A percentile compares a stretch with the other conserved stretches of the same genome.
phyloP scores from a whole-genome alignment of 345 rosid genomes.

The Lumnitzera racemosa region DNA sequence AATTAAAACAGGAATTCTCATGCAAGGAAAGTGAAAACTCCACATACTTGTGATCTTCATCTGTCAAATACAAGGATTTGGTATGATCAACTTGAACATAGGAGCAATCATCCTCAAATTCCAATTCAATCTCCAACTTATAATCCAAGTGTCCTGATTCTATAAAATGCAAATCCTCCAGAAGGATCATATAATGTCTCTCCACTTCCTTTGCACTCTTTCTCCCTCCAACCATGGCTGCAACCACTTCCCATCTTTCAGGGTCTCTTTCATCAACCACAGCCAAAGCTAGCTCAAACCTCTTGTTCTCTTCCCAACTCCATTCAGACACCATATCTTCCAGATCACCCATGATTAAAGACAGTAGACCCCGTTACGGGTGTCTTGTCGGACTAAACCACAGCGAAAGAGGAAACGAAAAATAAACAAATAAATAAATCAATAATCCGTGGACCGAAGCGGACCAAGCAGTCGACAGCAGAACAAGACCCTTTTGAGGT shows the following conservation, averaged over 20 bases:
- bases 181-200: conserved; percentile 48
- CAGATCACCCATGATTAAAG: conserved; percentile 29
- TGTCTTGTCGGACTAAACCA: no score
- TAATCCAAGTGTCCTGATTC: conserved; percentile 57
- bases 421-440: no score
- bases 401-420: no score
- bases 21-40: not conserved
- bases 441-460: no score
- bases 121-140: conserved; percentile 32
- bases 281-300: conserved; percentile 61
- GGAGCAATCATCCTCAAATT: conserved; percentile 25
- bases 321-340: conserved; percentile 33
- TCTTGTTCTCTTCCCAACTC: conserved; percentile 82
- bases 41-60: conserved; percentile 48
- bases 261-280: conserved; percentile 56
- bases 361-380: not conserved
- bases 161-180: conserved; percentile 56
- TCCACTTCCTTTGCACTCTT: conserved; percentile 55
- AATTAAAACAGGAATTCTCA: not conserved
- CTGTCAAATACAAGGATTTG: conserved; percentile 37
- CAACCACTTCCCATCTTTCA: conserved; percentile 53
- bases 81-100: conserved; percentile 27
- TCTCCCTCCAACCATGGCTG: conserved; percentile 55
- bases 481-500: no score
- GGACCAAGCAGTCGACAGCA: no score